Percentiles rank a stretch among this genome's conserved stretches.
phyloP scores from a whole-genome alignment of 352 stramenopile genomes.

The Albugo candida region DNA sequence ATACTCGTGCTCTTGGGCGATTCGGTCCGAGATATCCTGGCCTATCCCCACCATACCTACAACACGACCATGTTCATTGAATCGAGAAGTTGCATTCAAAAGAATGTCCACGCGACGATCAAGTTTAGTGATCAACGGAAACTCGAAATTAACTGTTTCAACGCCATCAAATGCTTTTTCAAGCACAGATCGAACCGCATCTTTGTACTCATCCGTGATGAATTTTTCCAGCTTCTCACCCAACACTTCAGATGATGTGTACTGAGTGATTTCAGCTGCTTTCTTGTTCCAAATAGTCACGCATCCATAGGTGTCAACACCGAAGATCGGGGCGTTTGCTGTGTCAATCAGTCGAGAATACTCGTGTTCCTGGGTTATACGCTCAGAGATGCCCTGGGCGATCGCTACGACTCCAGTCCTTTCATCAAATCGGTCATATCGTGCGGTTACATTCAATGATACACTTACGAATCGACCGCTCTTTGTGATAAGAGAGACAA shows the following conservation, averaged over 20 bases:
- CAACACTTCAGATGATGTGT: slow-evolving; percentile 30
- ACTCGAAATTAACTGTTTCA: slow-evolving; percentile 68
- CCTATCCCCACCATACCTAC: slow-evolving; percentile 49
- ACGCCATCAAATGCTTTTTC: slow-evolving; percentile 21
- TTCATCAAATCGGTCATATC: slow-evolving; percentile 22
- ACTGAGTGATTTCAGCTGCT: slow-evolving; percentile 49
- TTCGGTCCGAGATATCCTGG: slow-evolving; percentile 29
- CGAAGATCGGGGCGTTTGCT: slow-evolving; percentile 49
- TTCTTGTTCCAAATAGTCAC: slow-evolving; percentile 67
- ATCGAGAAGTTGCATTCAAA: slow-evolving; percentile 15
- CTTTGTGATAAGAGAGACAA: slow-evolving; percentile 61
- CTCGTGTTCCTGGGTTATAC: slow-evolving; percentile 17
- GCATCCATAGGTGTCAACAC: slow-evolving; percentile 37
- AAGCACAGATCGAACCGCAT: slow-evolving; percentile 11
- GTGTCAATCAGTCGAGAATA: slow-evolving; percentile 44
- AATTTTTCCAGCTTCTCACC: slow-evolving; percentile 22
- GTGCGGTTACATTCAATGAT: slow-evolving; percentile 29
- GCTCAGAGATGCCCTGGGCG: slow-evolving; percentile 29
- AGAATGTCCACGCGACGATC: slow-evolving; percentile 7
- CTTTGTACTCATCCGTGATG: slow-evolving; percentile 11
- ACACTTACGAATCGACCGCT: slow-evolving; percentile 40
- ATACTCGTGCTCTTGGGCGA: slow-evolving; percentile 37
- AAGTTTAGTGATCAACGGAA: slow-evolving; percentile 27
- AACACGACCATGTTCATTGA: slow-evolving; percentile 16
- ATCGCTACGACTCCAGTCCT: slow-evolving; percentile 66